Base-by-base conservation (phyloP, 179 eudicot species). In the Amaranthus tricolor region DNA sequence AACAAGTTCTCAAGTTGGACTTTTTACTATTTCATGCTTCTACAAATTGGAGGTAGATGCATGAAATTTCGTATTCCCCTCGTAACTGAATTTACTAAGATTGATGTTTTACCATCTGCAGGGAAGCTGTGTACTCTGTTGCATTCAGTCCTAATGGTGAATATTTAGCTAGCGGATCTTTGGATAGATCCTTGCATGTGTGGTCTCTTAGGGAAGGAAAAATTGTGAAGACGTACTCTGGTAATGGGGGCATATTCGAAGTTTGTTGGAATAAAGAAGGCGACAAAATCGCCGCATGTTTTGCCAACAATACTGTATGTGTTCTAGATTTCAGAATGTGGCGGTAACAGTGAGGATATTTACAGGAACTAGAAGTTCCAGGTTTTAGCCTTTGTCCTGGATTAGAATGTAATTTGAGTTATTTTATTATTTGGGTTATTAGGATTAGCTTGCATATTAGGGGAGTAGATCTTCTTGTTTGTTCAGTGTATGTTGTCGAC, bases 201-300 rank as follows among this genome's bases (percentile, higher is more conserved):
- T 93, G 98, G 98, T 93, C 96, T 9, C 78, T 88, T 55, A 93
- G 89, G 80, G 90, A 89, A 77, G 89, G 85, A 57, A 91, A 79
- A 84, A 82, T 93, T 6, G 87, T 89, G 79, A 91, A 84, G 81
- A 89, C 94, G 3, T 93, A 86, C 81, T 75, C 81, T 0, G 93
- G 98, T 21, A 83, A 82, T 45, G 98, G 98, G 65, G 89, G 96
- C 66, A 91, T 93, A 62, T 93, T 91, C 51, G 95, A 91, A 85
- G 98, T 93, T 12, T 87, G 94, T 70, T 93, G 98, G 98, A 93
- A 93, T 79, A 91, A 88, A 77, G 96, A 89, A 71, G 96, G 98
- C 48, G 86, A 93, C 79, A 91, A 84, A 81, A 83, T 93, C 66
- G 96, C 96, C 13, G 96, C 90, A 50, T 93, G 93, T 78, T 91